Percentiles rank a stretch among this genome's conserved stretches.
phyloP scores from a whole-genome alignment of 495 filamentous ascomycete genomes.

The Cudoniella acicularis region DNA sequence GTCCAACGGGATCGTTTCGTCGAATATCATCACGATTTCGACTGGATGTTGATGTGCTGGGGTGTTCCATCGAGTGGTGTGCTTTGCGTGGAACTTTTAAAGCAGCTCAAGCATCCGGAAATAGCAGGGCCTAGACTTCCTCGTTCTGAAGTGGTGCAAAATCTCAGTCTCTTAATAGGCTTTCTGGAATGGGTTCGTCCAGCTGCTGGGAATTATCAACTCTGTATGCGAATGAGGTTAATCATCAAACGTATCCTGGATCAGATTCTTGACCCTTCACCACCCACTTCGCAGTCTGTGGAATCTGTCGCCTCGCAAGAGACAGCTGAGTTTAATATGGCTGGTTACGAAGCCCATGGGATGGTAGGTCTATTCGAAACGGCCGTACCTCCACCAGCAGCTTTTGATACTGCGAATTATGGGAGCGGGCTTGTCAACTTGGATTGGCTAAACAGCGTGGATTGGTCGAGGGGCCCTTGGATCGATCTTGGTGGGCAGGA shows the following conservation, averaged over 20 bases:
- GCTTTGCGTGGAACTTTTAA: constrained; percentile 25
- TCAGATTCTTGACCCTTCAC: constrained; percentile 21
- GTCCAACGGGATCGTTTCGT: constrained; percentile 23
- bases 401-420: constrained; percentile 6
- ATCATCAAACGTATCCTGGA: constrained; percentile 26
- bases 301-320: background rate
- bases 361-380: constrained; percentile 5
- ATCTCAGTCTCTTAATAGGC: constrained; percentile 22
- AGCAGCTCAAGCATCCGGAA: constrained; percentile 16
- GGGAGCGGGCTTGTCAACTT: constrained; percentile 18
- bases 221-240: constrained; percentile 18
- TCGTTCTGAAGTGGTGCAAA: constrained; percentile 24
- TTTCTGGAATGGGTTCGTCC: constrained; percentile 27
- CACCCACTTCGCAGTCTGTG: constrained; percentile 1
- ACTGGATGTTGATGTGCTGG: constrained; percentile 26
- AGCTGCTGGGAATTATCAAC: constrained; percentile 24
- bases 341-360: background rate
- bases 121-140: constrained; percentile 6
- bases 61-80: constrained; percentile 24
- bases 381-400: background rate
- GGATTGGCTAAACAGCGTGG: constrained; percentile 25
- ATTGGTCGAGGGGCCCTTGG: constrained; percentile 25
- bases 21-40: constrained; percentile 22
- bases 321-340: no score
- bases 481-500: constrained; percentile 20